Percentiles rank a stretch among this genome's conserved stretches.
Conservation (phyloP, 2,329 filamentous ascomycete genomes). For the Talaromyces verruculosus region DNA sequence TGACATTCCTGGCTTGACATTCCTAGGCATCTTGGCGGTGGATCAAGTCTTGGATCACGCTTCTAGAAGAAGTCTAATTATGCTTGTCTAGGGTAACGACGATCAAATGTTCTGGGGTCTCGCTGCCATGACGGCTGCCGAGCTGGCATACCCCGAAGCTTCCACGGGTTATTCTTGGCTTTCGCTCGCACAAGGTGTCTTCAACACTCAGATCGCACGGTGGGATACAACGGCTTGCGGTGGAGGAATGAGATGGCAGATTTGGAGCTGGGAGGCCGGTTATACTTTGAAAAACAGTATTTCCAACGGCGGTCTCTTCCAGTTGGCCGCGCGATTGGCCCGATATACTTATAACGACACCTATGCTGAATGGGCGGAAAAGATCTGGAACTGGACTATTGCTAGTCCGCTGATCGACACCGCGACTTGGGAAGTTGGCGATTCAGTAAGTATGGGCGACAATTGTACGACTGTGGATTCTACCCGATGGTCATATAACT, state of each 20-base stretch:
- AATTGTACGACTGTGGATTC: conserved; percentile 64
- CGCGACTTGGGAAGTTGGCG: conserved; percentile 27
- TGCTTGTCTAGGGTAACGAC: conserved; percentile 52
- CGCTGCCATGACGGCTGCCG: conserved; percentile 57
- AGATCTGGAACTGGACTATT: conserved; percentile 63
- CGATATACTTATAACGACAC: conserved; percentile 63
- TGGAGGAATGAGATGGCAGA: conserved; percentile 79
- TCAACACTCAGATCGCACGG: conserved; percentile 66
- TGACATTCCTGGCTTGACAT: background rate
- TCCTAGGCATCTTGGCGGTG: background rate
- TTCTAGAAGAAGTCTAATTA: conserved; percentile 7
- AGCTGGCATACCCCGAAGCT: conserved; percentile 41
- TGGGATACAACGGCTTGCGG: conserved; percentile 69
- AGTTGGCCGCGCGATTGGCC: conserved; percentile 74
- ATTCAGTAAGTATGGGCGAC: conserved; percentile 44
- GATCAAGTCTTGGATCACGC: background rate
- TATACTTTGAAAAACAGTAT: conserved; percentile 82
- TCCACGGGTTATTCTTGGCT: conserved; percentile 34
- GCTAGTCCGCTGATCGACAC: conserved; percentile 25
- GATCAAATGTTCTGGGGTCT: conserved; percentile 61
- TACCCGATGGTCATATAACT: conserved; percentile 66
- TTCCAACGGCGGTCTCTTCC: conserved; percentile 78
- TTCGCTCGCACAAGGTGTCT: conserved; percentile 67
- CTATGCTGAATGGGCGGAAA: conserved; percentile 62
- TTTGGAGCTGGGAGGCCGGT: conserved; percentile 72